A percentile compares a stretch with the other conserved stretches of the same genome.
phyloP scores from a whole-genome alignment of 225 moss, liverwort and hornwort genomes.

The Sphagnum contortum region DNA sequence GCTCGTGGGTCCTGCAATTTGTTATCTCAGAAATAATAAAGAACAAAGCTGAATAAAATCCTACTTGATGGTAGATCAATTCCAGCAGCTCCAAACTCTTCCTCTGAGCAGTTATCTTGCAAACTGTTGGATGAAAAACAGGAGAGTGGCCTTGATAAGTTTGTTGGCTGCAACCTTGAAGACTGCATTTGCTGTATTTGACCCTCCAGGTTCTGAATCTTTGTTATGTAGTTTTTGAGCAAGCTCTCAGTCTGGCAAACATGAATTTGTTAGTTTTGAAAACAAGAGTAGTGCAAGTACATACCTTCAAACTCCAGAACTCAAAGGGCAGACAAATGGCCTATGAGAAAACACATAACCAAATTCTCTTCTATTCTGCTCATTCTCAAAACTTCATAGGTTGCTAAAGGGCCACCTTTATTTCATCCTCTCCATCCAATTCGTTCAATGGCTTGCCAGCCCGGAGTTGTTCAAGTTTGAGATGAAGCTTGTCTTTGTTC shows the following conservation, averaged over 20 bases:
- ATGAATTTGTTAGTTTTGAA: not conserved
- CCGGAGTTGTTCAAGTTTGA: slow-evolving; percentile 81
- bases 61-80: slow-evolving; percentile 27
- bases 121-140: slow-evolving; percentile 23
- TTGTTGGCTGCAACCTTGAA: slow-evolving; percentile 13
- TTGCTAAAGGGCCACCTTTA: slow-evolving; percentile 18
- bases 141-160: slow-evolving; percentile 24
- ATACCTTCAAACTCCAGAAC: too few relatives aligned
- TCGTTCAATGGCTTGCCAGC: slow-evolving; percentile 64
- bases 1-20: not conserved
- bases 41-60: not conserved
- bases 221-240: slow-evolving; percentile 57
- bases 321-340: not conserved
- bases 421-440: slow-evolving; percentile 53
- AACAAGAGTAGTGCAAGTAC: too few relatives aligned
- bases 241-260: slow-evolving; percentile 44
- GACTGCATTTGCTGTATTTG: slow-evolving; percentile 44
- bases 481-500: slow-evolving; percentile 48
- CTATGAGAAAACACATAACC: too few relatives aligned
- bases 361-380: too few relatives aligned
- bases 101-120: slow-evolving; percentile 19
- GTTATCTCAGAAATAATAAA: not conserved
- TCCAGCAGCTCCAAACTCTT: slow-evolving; percentile 10
- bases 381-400: too few relatives aligned
- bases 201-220: slow-evolving; percentile 67